Evolutionary conservation across 371 early-diverging fungal species (phyloP).

Genomic region (Lichtheimia corymbifera): DNA sequence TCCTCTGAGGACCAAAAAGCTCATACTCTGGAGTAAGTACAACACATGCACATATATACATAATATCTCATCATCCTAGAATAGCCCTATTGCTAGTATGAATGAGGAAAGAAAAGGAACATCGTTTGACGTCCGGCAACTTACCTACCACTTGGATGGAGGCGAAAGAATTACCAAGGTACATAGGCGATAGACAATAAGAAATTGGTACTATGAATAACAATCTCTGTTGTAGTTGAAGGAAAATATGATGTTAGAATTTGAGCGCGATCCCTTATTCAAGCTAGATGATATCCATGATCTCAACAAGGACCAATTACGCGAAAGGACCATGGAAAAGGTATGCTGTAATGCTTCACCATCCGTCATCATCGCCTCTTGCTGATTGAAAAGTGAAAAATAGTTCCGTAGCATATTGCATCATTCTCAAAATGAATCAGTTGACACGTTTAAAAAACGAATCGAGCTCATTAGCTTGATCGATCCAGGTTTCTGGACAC

Average conservation of each 20-base stretch:
- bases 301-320: conserved; percentile 72
- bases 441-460: conserved; percentile 71
- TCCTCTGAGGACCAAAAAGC: conserved; percentile 23
- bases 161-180: conserved; percentile 65
- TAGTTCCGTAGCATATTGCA: conserved; percentile 72
- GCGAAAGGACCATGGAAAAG: conserved; percentile 89
- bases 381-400: neutral
- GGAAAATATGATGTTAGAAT: conserved; percentile 82
- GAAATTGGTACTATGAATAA: neutral
- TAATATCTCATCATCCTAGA: neutral
- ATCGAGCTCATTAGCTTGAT: conserved; percentile 82
- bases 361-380: neutral
- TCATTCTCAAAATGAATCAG: conserved; percentile 75
- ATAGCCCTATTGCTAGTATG: conserved; percentile 46
- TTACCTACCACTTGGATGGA: conserved; percentile 86
- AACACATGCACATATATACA: neutral
- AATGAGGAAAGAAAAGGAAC: conserved; percentile 76
- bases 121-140: conserved; percentile 71
- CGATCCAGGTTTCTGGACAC: conserved; percentile 91
- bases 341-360: neutral
- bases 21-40: conserved; percentile 26
- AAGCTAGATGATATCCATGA: conserved; percentile 81
- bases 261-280: conserved; percentile 89
- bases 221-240: conserved; percentile 49
- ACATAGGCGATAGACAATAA: neutral